These are phyloP conservation scores for Pseudogymnoascus sp. DNA, from an alignment of 2,329 filamentous ascomycete genomes.

Conservation along the genomic window DNA sequence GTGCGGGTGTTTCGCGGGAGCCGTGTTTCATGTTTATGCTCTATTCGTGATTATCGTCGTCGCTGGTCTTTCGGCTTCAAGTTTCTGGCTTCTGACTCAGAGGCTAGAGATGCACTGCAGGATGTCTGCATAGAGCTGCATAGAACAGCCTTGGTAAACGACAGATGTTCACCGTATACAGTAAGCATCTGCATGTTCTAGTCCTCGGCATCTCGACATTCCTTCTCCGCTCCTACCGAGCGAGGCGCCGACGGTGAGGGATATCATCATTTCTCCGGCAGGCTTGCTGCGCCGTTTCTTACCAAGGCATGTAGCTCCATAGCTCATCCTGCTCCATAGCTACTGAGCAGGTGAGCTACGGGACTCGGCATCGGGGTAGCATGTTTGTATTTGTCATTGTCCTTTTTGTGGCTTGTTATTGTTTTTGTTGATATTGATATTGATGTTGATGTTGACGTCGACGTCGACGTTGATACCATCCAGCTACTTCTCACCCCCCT, in stretches of 20 bases:
- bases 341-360: neutral
- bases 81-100: neutral
- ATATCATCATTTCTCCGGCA: constrained; percentile 24
- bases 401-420: neutral
- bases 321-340: neutral
- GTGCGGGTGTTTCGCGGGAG: neutral
- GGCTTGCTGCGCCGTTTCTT: constrained; percentile 10
- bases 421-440: neutral
- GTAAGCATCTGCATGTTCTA: neutral
- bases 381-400: neutral
- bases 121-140: neutral
- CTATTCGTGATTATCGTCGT: neutral
- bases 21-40: neutral
- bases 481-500: neutral
- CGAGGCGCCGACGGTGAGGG: neutral
- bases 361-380: neutral
- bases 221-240: neutral
- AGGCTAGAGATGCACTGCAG: neutral
- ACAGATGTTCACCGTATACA: neutral
- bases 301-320: neutral
- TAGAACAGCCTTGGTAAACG: neutral
- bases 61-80: neutral
- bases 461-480: neutral
- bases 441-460: neutral
- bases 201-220: neutral